Evolutionary conservation across 805 yeast genomes (phyloP).

Genomic region (Metschnikowia amazonensis): DNA sequence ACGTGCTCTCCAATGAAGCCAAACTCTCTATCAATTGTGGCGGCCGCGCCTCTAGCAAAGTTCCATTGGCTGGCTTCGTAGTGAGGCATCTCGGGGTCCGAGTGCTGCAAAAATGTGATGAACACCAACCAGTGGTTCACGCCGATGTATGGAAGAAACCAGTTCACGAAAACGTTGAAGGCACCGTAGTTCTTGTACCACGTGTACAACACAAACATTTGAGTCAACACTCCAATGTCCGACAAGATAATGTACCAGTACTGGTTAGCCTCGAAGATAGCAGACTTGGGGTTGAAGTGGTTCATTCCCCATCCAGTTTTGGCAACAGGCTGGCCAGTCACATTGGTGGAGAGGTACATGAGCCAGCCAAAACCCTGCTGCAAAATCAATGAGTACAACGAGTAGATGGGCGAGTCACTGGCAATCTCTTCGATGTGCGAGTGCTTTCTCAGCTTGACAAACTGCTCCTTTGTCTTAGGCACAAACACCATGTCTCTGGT

Average conservation of each 20-base stretch:
- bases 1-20: conserved; percentile 74
- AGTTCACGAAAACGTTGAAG: conserved; percentile 60
- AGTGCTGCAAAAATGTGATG: conserved; percentile 80
- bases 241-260: conserved; percentile 67
- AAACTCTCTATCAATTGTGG: conserved; percentile 80
- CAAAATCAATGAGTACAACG: conserved; percentile 50
- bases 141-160: conserved; percentile 72
- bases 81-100: conserved; percentile 77
- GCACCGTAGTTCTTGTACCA: conserved; percentile 63
- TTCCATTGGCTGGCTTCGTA: conserved; percentile 75
- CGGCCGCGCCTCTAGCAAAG: conserved; percentile 86
- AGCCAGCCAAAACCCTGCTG: conserved; percentile 84
- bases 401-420: conserved; percentile 71
- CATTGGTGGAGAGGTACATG: conserved; percentile 61
- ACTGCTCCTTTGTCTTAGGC: conserved; percentile 64
- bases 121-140: conserved; percentile 90
- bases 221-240: conserved; percentile 65
- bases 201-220: conserved; percentile 49
- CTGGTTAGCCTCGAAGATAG: conserved; percentile 69
- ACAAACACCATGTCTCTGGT: conserved; percentile 82
- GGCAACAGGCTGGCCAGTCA: conserved; percentile 67
- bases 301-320: conserved; percentile 46
- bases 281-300: conserved; percentile 72
- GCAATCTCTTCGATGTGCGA: conserved; percentile 50
- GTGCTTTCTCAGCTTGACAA: conserved; percentile 35